Percentiles rank a stretch among this genome's conserved stretches.
Conservation (phyloP, 2,329 filamentous ascomycete species). For the Aspergillus arachidicola region DNA sequence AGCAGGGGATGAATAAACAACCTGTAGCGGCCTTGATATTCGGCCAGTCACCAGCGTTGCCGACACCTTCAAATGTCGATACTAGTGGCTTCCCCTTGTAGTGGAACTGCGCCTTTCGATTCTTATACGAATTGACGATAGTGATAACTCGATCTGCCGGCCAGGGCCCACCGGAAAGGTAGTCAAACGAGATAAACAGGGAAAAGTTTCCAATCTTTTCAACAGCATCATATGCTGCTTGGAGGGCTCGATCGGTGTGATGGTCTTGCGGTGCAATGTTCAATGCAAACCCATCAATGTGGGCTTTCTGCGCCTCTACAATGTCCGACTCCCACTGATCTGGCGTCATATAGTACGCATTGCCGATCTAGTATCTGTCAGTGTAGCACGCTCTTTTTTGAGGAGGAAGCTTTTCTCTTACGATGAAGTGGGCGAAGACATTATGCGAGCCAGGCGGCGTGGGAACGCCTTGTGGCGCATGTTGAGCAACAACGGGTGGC, state of each 20-base stretch:
- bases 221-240: slow-evolving; percentile 33
- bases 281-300: slow-evolving; percentile 37
- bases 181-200: slow-evolving; percentile 40
- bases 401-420: slow-evolving; percentile 17
- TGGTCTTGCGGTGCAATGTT: slow-evolving; percentile 36
- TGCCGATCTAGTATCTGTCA: slow-evolving; percentile 26
- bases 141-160: slow-evolving; percentile 28
- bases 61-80: slow-evolving; percentile 47
- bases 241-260: slow-evolving; percentile 31
- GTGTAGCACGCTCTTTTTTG: neutral
- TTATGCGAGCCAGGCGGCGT: slow-evolving; percentile 21
- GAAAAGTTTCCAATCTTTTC: slow-evolving; percentile 32
- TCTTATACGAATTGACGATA: slow-evolving; percentile 30
- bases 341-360: slow-evolving; percentile 26
- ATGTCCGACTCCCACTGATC: slow-evolving; percentile 32
- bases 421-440: slow-evolving; percentile 41
- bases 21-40: slow-evolving; percentile 42
- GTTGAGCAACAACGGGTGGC: slow-evolving; percentile 8
- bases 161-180: slow-evolving; percentile 34
- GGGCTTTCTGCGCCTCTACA: slow-evolving; percentile 29
- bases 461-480: slow-evolving; percentile 4
- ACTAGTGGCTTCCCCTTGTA: slow-evolving; percentile 38
- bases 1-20: slow-evolving; percentile 49
- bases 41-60: slow-evolving; percentile 45
- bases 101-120: slow-evolving; percentile 27